Conservation (phyloP, 768 basidiomycete species). For the Hebeloma cylindrosporum region DNA sequence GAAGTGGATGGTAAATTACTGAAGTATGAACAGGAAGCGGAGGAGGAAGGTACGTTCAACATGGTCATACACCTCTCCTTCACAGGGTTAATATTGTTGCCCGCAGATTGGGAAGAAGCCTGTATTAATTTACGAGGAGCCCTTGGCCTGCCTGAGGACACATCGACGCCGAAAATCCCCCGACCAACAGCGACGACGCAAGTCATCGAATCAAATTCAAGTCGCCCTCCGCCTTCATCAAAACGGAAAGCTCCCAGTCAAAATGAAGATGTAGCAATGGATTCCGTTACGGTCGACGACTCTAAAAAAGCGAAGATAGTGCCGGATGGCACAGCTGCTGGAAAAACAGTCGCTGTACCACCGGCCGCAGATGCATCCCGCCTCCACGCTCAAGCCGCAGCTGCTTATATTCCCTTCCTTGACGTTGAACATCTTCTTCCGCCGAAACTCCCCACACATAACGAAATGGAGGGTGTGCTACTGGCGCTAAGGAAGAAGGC, state of each 20-base stretch:
- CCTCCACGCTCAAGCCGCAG: constrained; percentile 55
- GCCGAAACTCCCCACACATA: constrained; percentile 71
- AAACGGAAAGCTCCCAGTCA: constrained; percentile 58
- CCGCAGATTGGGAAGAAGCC: constrained; percentile 73
- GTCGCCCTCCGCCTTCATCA: constrained; percentile 27
- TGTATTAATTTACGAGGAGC: constrained; percentile 52
- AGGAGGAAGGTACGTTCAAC: constrained; percentile 62
- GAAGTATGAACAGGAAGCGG: constrained; percentile 67
- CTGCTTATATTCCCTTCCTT: constrained; percentile 75
- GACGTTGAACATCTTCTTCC: constrained; percentile 67
- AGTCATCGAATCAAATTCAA: constrained; percentile 18
- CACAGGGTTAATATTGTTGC: neutral
- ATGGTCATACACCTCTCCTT: neutral
- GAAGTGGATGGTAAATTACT: constrained; percentile 71
- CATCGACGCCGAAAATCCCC: constrained; percentile 53
- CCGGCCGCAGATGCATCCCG: constrained; percentile 31
- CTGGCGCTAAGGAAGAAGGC: constrained; percentile 78
- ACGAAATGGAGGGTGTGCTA: constrained; percentile 78
- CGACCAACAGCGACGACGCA: constrained; percentile 29
- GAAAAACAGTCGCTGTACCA: constrained; percentile 24
- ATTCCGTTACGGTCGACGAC: constrained; percentile 31
- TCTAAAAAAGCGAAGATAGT: constrained; percentile 33
- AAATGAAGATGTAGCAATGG: constrained; percentile 43
- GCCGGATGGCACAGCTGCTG: constrained; percentile 20
- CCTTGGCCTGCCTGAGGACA: constrained; percentile 52